Base-by-base conservation (phyloP, 1,139 yeast genomes). In the Wickerhamomyces sp. region DNA sequence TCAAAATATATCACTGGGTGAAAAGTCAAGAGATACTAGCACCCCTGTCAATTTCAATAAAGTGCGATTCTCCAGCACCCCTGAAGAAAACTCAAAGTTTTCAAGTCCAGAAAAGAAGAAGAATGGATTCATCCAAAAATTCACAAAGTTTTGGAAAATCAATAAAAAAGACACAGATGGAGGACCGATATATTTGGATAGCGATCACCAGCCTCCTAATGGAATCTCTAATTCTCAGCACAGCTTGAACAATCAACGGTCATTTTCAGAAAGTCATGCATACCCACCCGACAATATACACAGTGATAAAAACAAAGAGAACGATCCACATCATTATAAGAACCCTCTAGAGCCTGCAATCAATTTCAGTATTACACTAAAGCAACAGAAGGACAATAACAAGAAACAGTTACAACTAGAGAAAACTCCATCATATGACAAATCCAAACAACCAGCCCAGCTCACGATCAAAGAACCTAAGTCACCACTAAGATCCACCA, bases 51-150 rank as follows among this genome's bases (percentile, higher is more conserved):
- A 21, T n/a, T n/a, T 12, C 17, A 27, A n/a, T 14, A 6, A 6
- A 27, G 12, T 27, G 17, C 13, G 8, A 12, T 13, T 7, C 6
- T n/a, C 6, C 5, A 12, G 27, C 18, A 33, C n/a, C 15, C 12
- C 22, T 15, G 18, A 36, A 14, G 14, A 27, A 18, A 8, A 8
- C n/a, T 33, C 25, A n/a, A 26, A 33, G 14, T 9, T 20, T 15
- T 39, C 52, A n/a, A 45, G 51, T 16, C 56, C 56, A 1, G 55
- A 47, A 25, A 52, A 51, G 46, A 49, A 52, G 33, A 47, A 47
- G 26, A 40, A 41, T 29, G 45, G 47, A 7, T 45, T 54, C 36
- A 43, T 51, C 7, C 45, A 46, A 5, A 54, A 49, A 36, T 38
- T 52, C 15, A 30, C 49, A 17, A 52, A 54, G 28, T 34, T 54